These are phyloP conservation scores for Penicillium sp. DNA, from an alignment of 2,329 filamentous ascomycete genomes.

Conservation along the genomic window DNA sequence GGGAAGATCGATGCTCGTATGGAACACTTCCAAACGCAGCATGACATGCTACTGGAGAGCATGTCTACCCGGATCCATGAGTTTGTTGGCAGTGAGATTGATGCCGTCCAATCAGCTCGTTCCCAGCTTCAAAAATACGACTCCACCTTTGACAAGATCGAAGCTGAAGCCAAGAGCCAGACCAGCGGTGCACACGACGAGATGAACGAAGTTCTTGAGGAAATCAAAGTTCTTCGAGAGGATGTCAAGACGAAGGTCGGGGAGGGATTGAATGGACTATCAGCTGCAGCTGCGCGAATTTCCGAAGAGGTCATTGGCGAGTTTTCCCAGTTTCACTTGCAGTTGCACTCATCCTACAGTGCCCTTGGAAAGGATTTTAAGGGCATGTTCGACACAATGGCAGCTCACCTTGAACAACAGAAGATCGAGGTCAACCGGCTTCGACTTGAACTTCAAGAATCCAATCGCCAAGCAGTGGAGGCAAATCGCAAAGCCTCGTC, in stretches of 20 bases:
- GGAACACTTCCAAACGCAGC: slow-evolving; percentile 69
- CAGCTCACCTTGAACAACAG: slow-evolving; percentile 73
- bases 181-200: slow-evolving; percentile 66
- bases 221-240: slow-evolving; percentile 86
- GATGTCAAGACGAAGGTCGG: slow-evolving; percentile 84
- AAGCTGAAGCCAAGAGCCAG: slow-evolving; percentile 61
- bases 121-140: slow-evolving; percentile 70
- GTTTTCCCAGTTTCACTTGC: slow-evolving; percentile 77
- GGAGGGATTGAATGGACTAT: slow-evolving; percentile 79
- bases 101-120: slow-evolving; percentile 70
- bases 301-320: slow-evolving; percentile 86
- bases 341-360: slow-evolving; percentile 81
- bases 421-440: slow-evolving; percentile 74
- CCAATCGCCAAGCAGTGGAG: slow-evolving; percentile 67
- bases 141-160: slow-evolving; percentile 66
- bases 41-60: slow-evolving; percentile 67
- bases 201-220: slow-evolving; percentile 88
- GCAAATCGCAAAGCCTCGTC: slow-evolving; percentile 68
- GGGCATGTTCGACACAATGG: slow-evolving; percentile 76
- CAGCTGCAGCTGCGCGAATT: slow-evolving; percentile 81
- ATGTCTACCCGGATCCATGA: slow-evolving; percentile 71
- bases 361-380: slow-evolving; percentile 85
- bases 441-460: slow-evolving; percentile 68
- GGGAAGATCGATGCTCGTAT: slow-evolving; percentile 74
- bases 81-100: slow-evolving; percentile 75